Conservation (phyloP, 2,329 filamentous ascomycete species). For the Penicillium crustosum region DNA sequence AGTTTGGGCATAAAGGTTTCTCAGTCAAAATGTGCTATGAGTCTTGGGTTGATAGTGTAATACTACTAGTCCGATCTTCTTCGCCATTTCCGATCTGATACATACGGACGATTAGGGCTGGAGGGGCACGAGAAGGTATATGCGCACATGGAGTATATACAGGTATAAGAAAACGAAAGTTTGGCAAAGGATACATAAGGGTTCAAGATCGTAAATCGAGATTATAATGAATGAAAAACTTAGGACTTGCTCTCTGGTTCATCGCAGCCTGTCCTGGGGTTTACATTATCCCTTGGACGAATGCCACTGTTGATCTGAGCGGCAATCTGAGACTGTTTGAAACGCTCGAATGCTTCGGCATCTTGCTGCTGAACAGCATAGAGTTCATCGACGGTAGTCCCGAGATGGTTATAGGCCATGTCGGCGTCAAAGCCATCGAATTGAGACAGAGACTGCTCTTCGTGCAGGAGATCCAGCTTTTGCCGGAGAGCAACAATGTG, state of each 20-base stretch:
- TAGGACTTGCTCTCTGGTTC: conserved; percentile 1
- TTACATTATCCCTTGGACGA: conserved; percentile 3
- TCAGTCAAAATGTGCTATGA: no score
- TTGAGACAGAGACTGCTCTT: conserved; percentile 42
- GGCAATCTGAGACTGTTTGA: conserved; percentile 48
- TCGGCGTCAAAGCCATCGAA: conserved; percentile 43
- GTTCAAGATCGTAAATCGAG: not conserved
- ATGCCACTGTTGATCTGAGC: conserved; percentile 47
- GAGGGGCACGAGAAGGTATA: no score
- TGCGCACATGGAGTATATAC: conserved; percentile 6
- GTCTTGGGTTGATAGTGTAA: not conserved
- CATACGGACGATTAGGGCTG: no score
- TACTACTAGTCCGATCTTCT: not conserved
- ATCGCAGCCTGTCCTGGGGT: not conserved
- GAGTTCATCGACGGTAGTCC: conserved; percentile 48
- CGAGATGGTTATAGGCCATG: conserved; percentile 44
- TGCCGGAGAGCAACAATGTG: conserved; percentile 49
- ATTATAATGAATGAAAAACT: not conserved
- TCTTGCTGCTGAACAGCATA: conserved; percentile 45
- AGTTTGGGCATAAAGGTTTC: no score
- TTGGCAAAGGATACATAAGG: not conserved
- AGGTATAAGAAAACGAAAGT: not conserved
- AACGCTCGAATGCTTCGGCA: conserved; percentile 45
- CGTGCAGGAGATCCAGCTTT: conserved; percentile 45
- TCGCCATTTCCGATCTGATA: no score